These are phyloP conservation scores for Lippia alba DNA, from an alignment of 305 asterid species.

Conservation along the genomic window DNA sequence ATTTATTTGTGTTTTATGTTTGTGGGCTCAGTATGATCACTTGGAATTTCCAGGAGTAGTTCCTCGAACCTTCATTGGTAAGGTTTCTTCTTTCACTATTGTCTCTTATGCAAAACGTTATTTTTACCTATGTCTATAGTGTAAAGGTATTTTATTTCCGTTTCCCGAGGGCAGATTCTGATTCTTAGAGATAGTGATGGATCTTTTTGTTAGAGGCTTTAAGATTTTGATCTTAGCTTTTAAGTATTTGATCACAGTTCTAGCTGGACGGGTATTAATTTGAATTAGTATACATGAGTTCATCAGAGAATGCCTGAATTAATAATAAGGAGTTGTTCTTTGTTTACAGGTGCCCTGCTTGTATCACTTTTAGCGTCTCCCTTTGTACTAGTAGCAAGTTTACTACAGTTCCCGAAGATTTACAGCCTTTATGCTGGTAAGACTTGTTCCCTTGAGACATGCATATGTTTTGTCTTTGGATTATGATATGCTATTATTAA, in stretches of 20 bases:
- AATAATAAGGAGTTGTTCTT: background rate
- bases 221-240: background rate
- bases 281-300: constrained; percentile 1
- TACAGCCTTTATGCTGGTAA: constrained; percentile 81
- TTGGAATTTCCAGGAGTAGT: constrained; percentile 97
- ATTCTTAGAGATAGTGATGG: background rate
- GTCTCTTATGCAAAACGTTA: constrained; percentile 14
- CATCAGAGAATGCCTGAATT: background rate
- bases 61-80: constrained; percentile 94
- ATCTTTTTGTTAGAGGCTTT: constrained; percentile 18
- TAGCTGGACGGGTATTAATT: constrained; percentile 6
- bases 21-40: constrained; percentile 81
- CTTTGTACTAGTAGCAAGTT: constrained; percentile 54
- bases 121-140: background rate
- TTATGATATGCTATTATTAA: constrained; percentile 1
- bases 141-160: constrained; percentile 12
- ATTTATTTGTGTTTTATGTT: constrained; percentile 11
- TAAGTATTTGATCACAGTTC: background rate
- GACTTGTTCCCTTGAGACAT: constrained; percentile 12
- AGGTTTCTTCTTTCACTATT: constrained; percentile 32
- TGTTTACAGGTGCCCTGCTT: constrained; percentile 71
- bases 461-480: too few relatives aligned
- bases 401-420: constrained; percentile 78
- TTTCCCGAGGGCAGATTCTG: constrained; percentile 17
- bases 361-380: constrained; percentile 86